Conservation (phyloP, 2,329 filamentous ascomycete species). For the Exophiala viscosa region DNA sequence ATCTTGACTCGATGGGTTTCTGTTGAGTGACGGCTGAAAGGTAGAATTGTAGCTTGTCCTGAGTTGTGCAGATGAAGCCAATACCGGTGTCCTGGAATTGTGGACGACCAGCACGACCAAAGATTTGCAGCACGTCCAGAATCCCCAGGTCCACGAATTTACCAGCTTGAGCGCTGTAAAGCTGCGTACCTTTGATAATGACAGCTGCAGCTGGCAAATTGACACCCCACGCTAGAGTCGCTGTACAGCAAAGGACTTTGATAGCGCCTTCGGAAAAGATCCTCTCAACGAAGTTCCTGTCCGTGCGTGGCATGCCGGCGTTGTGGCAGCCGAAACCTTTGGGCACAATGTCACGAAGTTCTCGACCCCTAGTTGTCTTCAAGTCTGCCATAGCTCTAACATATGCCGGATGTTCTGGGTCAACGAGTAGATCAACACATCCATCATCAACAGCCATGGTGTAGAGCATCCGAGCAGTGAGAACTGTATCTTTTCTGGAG, state of each 20-base stretch:
- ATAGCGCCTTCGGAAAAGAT: conserved; percentile 89
- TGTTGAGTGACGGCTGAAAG: conserved; percentile 90
- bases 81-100: conserved; percentile 98
- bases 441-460: conserved; percentile 81
- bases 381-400: conserved; percentile 77
- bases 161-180: conserved; percentile 94
- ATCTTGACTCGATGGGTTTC: conserved; percentile 94
- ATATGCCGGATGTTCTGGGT: conserved; percentile 66
- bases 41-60: conserved; percentile 91
- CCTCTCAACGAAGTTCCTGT: conserved; percentile 92
- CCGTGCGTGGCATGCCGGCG: conserved; percentile 90
- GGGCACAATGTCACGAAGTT: conserved; percentile 81
- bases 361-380: conserved; percentile 77
- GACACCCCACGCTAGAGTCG: conserved; percentile 96
- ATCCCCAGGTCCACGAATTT: conserved; percentile 97
- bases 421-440: conserved; percentile 76
- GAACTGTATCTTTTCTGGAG: conserved; percentile 87
- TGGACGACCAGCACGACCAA: conserved; percentile 93
- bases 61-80: conserved; percentile 94
- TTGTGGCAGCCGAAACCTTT: conserved; percentile 96
- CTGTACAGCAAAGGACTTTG: conserved; percentile 96
- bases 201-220: conserved; percentile 96
- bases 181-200: conserved; percentile 94
- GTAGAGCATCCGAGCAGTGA: conserved; percentile 78
- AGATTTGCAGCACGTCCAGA: conserved; percentile 94